These are phyloP conservation scores for Aspergillus coremiiformis DNA, from an alignment of 495 filamentous ascomycete species.

Conservation along the genomic window DNA sequence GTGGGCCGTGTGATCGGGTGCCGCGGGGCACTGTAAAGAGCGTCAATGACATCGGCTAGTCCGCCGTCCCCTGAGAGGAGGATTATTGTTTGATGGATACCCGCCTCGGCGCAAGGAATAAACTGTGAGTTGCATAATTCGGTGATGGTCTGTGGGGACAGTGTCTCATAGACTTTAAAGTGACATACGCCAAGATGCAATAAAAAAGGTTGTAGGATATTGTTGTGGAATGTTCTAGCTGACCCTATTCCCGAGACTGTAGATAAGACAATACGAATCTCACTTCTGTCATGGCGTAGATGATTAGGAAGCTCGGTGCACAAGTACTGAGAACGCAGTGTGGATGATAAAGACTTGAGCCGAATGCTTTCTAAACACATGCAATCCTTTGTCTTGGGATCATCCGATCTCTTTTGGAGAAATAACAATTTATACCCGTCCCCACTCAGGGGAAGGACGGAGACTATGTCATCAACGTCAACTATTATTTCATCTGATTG, in stretches of 20 bases:
- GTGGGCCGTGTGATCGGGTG: slow-evolving; percentile 32
- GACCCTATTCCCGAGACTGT: slow-evolving; percentile 61
- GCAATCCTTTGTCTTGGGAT: background rate
- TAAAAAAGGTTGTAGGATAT: slow-evolving; percentile 53
- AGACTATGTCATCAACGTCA: slow-evolving; percentile 25
- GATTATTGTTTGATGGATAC: slow-evolving; percentile 52
- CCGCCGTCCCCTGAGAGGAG: slow-evolving; percentile 85
- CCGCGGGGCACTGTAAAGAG: slow-evolving; percentile 33
- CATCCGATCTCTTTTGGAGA: slow-evolving; percentile 7
- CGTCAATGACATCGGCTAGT: slow-evolving; percentile 68
- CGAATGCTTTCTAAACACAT: slow-evolving; percentile 13
- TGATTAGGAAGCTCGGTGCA: slow-evolving; percentile 19
- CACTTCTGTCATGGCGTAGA: slow-evolving; percentile 6
- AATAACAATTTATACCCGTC: slow-evolving; percentile 20
- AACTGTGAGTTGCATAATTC: slow-evolving; percentile 49
- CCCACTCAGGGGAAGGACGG: slow-evolving; percentile 13
- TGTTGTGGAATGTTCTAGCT: slow-evolving; percentile 49
- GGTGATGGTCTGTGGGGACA: slow-evolving; percentile 49
- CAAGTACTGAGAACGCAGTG: slow-evolving; percentile 15
- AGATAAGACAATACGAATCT: slow-evolving; percentile 66
- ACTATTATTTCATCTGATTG: slow-evolving; percentile 15
- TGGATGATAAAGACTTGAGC: slow-evolving; percentile 11
- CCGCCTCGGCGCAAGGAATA: slow-evolving; percentile 39
- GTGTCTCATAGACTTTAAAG: slow-evolving; percentile 49
- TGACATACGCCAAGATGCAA: slow-evolving; percentile 30